Base-by-base conservation (phyloP, 2,329 filamentous ascomycete genomes). In the Cordyceps pruinosa region DNA sequence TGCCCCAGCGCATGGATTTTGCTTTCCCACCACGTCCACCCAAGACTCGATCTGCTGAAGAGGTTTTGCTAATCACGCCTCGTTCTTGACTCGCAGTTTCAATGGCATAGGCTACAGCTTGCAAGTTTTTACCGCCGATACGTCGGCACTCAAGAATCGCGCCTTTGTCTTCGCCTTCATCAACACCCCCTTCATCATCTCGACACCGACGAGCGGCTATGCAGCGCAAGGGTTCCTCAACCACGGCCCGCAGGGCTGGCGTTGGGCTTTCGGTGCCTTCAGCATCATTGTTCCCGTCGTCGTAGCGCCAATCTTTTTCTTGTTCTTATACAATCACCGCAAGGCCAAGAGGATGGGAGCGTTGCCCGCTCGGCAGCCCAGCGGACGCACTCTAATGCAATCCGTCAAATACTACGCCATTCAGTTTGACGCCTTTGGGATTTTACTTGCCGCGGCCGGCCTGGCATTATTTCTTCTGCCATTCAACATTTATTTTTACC, bases 391-490 rank as follows among this genome's bases (percentile, higher is more conserved):
- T 2, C 21, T 69, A 0, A 17, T 65, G 53, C 67, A 2, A 72
- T 66, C 12, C 71, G 70, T 78, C 73, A 5, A 68, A 41, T 70
- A 79, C 65, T 82, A 83, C 65, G 61, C 72, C 6, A 66, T 77
- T 25, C 77, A 84, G 57, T 83, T 84, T 58, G 82, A 85, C 62
- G 72, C 77, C 12, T 51, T 80, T 4, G 84, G 84, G 1, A 75
- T 86, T 30, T 57, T 86, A 28, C 69, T 87, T 6, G 77, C 87
- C 62, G 75, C 78, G 5, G 73, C 69, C 4, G 85, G 83, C 5
- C 75, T 86, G 21, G 75, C 77, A 2, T 66, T 86, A 17, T 84
- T 89, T 64, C 70, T 89, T 15, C 76, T 89, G 0, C 85, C 86
- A 0, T 83, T 89, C 64, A 32, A 47, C 13, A 47, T 67, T 2